Percentiles rank a stretch among this genome's conserved stretches.
These are phyloP conservation scores for Chlorociboria aeruginascens DNA, from an alignment of 495 filamentous ascomycete genomes.

Conservation along the genomic window DNA sequence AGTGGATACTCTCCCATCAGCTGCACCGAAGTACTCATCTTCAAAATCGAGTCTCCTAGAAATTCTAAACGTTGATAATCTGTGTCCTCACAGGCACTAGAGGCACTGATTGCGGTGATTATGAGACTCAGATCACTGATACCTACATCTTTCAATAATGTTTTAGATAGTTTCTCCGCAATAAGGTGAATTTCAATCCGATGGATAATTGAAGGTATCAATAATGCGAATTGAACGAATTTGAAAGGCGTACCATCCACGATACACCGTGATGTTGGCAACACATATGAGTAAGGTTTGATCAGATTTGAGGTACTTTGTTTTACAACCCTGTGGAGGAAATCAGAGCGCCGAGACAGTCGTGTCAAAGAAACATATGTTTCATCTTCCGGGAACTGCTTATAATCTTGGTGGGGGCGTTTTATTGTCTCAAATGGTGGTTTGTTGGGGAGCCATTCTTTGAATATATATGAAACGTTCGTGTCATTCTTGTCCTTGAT, in stretches of 20 bases:
- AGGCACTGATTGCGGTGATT: constrained; percentile 60
- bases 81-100: constrained; percentile 42
- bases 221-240: constrained; percentile 52
- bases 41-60: constrained; percentile 79
- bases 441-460: constrained; percentile 24
- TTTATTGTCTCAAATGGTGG: constrained; percentile 22
- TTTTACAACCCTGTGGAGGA: constrained; percentile 32
- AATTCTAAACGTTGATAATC: constrained; percentile 89
- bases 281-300: constrained; percentile 24
- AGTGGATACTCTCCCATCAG: constrained; percentile 51
- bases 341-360: constrained; percentile 47
- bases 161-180: constrained; percentile 48
- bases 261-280: constrained; percentile 24
- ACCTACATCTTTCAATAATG: constrained; percentile 40
- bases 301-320: neutral
- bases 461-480: constrained; percentile 22
- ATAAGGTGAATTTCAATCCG: constrained; percentile 53
- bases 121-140: constrained; percentile 48
- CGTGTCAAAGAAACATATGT: constrained; percentile 37
- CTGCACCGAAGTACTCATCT: constrained; percentile 56
- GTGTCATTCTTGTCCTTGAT: constrained; percentile 21
- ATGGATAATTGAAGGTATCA: constrained; percentile 66
- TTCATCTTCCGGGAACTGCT: constrained; percentile 22
- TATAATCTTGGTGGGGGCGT: constrained; percentile 15
- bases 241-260: constrained; percentile 44